Evolutionary conservation across 352 stramenopile species (phyloP).

Genomic region (Paralagenidium karlingii): DNA sequence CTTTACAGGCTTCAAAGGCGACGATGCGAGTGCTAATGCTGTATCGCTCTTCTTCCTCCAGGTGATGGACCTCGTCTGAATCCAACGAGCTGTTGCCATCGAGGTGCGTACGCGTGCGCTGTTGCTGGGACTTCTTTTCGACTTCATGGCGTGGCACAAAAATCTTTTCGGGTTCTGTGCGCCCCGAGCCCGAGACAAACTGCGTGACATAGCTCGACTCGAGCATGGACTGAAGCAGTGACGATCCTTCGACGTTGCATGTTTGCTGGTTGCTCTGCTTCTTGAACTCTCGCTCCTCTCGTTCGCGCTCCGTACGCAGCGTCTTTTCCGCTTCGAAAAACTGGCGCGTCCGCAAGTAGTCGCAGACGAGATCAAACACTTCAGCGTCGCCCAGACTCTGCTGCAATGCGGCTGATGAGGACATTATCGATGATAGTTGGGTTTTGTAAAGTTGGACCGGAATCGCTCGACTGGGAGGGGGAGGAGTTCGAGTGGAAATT

Average conservation of each 20-base stretch:
- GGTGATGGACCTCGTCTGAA: slow-evolving; percentile 3
- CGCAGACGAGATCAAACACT: slow-evolving; percentile 81
- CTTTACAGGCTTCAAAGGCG: slow-evolving; percentile 69
- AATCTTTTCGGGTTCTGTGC: slow-evolving; percentile 54
- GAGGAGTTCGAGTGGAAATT: slow-evolving; percentile 5
- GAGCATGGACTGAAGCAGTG: slow-evolving; percentile 66
- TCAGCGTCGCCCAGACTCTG: slow-evolving; percentile 72
- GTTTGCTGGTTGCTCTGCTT: neutral
- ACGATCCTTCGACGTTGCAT: slow-evolving; percentile 26
- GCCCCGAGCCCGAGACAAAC: slow-evolving; percentile 51
- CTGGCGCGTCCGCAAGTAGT: slow-evolving; percentile 78
- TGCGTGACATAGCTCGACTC: slow-evolving; percentile 79
- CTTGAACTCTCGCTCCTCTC: slow-evolving; percentile 8
- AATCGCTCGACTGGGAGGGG: neutral
- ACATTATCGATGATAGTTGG: slow-evolving; percentile 17
- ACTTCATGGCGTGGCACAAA: slow-evolving; percentile 62
- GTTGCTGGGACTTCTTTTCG: slow-evolving; percentile 20
- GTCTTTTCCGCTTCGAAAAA: slow-evolving; percentile 76
- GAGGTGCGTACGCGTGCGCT: slow-evolving; percentile 36
- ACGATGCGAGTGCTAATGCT: slow-evolving; percentile 66
- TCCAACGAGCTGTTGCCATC: slow-evolving; percentile 35
- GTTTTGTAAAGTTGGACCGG: neutral
- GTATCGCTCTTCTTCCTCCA: slow-evolving; percentile 22
- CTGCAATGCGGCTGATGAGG: slow-evolving; percentile 47
- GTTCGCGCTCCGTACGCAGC: slow-evolving; percentile 54